Base-by-base conservation (phyloP, 176 grass and related monocot species). In the bread wheat (Triticum aestivum) region DNA sequence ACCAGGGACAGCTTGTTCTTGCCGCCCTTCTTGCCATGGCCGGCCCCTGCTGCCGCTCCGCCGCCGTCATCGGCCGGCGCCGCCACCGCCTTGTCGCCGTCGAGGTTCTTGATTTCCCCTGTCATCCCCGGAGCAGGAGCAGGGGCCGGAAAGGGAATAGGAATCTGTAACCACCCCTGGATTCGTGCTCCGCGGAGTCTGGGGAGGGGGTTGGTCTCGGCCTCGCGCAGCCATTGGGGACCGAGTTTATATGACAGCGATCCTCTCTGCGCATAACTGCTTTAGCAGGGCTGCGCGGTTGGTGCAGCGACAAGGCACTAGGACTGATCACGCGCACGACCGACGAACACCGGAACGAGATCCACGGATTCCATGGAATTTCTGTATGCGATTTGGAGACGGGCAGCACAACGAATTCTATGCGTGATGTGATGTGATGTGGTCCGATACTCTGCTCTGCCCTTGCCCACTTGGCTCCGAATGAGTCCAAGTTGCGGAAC, bases 1-100 rank as follows among this genome's bases (percentile, higher is more conserved):
- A 93, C 33, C 20, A 95, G 51, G 3, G 89, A 82, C 41, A 93
- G 79, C 89, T 95, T 93, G 84, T 87, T 91, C 34, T 69, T 42
- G 64, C 18, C 51, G 51, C 51, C 51, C 8, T 20, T 54, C 58
- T n/a, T 47, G 13, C 47, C 78, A 52, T 87, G 67, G 9, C 66
- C 66, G 3, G 14, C 51, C 5, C 1, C 49, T 17, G 3, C 45
- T 1, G 3, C 30, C 26, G 11, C 44, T 2, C 9, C 74, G 15
- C 51, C 51, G 51, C 51, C 51, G 51, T 54, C 51, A 7, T 7
- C 51, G 51, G 51, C 51, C 51, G 51, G 15, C 51, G 15, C 51
- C 51, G 15, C 15, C 15, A 5, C 49, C 49, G 14, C 5, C 15
- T 54, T 54, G 51, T 54, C 75, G 58, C 61, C 88, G 73, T 5